Evolutionary conservation across 148 eudicot species (phyloP).

Genomic region (Chenopodium quinoa): DNA sequence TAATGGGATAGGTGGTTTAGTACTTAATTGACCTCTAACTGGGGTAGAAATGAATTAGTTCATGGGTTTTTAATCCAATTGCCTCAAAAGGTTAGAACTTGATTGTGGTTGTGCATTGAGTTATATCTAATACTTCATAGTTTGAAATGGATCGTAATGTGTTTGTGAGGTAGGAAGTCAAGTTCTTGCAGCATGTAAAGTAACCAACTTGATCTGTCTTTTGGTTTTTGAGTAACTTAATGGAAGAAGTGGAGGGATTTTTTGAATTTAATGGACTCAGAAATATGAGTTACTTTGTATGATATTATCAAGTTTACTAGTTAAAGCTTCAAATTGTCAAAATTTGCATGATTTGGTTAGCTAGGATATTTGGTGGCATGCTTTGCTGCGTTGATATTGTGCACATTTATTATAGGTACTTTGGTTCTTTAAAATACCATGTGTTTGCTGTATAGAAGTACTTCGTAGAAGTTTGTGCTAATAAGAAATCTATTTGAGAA

Average conservation of each 20-base stretch:
- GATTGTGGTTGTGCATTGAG: background rate
- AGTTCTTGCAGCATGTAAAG: background rate
- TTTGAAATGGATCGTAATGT: background rate
- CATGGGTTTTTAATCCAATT: background rate
- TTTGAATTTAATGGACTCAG: too few relatives aligned
- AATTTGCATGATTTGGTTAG: background rate
- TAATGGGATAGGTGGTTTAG: background rate
- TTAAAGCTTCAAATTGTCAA: background rate
- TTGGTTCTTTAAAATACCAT: background rate
- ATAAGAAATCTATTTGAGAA: background rate
- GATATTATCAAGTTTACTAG: background rate
- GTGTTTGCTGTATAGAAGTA: background rate
- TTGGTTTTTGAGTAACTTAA: background rate
- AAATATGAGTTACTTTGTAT: background rate
- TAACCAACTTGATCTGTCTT: background rate
- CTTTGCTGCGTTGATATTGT: background rate
- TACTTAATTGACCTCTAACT: too few relatives aligned
- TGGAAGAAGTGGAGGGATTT: background rate
- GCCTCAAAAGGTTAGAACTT: background rate
- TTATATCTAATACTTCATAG: too few relatives aligned
- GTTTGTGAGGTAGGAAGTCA: background rate
- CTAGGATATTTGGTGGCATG: background rate
- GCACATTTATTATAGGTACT: background rate
- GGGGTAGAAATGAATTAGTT: background rate
- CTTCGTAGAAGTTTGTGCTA: background rate